Conservation (phyloP, 192 early-diverging fungal species). For the Mortierella hygrophila region DNA sequence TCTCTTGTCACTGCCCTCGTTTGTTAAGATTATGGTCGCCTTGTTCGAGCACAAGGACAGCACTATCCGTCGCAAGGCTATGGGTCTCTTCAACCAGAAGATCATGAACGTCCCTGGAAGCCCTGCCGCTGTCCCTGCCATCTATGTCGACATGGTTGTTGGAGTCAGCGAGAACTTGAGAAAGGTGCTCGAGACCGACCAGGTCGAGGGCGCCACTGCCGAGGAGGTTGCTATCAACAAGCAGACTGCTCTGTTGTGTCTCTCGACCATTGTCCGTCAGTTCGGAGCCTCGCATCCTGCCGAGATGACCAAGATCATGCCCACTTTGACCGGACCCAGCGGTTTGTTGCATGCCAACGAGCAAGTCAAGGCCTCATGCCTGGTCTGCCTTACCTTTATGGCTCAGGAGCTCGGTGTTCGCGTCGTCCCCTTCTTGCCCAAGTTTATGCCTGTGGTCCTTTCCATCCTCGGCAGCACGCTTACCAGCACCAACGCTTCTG, state of each 20-base stretch:
- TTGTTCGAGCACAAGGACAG: slow-evolving; percentile 72
- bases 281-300: slow-evolving; percentile 74
- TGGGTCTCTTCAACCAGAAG: slow-evolving; percentile 81
- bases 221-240: slow-evolving; percentile 70
- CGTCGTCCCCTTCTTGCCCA: slow-evolving; percentile 82
- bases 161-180: slow-evolving; percentile 63
- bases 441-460: slow-evolving; percentile 85
- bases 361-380: slow-evolving; percentile 62
- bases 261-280: slow-evolving; percentile 77
- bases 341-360: slow-evolving; percentile 59
- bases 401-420: slow-evolving; percentile 81
- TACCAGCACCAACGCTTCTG: slow-evolving; percentile 59
- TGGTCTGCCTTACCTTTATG: slow-evolving; percentile 72
- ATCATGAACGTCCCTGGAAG: slow-evolving; percentile 63
- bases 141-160: slow-evolving; percentile 61
- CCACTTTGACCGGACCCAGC: slow-evolving; percentile 60
- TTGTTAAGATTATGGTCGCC: slow-evolving; percentile 75
- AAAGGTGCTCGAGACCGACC: slow-evolving; percentile 58
- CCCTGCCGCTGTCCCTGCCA: slow-evolving; percentile 57
- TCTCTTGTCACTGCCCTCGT: slow-evolving; percentile 80
- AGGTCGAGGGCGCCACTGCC: slow-evolving; percentile 45
- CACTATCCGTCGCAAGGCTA: slow-evolving; percentile 78
- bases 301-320: slow-evolving; percentile 72
- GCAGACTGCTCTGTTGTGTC: slow-evolving; percentile 84
- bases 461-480: slow-evolving; percentile 62